Base-by-base conservation (phyloP, 164 flowering plant genomes). In the Euptelea pleiosperma region DNA sequence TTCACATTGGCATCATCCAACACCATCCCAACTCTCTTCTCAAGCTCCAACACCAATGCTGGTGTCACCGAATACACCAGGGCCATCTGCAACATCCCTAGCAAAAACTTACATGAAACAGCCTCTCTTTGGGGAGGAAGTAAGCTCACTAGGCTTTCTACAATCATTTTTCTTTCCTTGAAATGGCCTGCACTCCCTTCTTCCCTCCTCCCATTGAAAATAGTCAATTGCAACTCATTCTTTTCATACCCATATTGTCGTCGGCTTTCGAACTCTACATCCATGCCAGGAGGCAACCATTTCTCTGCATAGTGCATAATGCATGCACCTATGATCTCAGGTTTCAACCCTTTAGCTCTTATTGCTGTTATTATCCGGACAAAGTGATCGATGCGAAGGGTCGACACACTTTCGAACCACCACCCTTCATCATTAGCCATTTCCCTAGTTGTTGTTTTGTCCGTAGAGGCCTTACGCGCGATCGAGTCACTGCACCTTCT, bases 401-500 rank as follows among this genome's bases (percentile, higher is more conserved):
- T 71, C 4, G 81, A 63, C 36, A 83, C 70, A 56, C 79, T 85
- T 0, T 80, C 70, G 25, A 86, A 77, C 96, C 89, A 83, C 90
- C 87, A 80, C 12, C 58, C 62, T 48, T 68, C 73, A 24, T 69
- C 74, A 41, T 39, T 63, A 15, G 26, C 64, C 4, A 18, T 7
- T 8, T 70, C 75, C 48, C 58, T 69, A 5, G 62, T 51, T 11
- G 52, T 51, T 7, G 71, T 43, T 49, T 46, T 66, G 28, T 74
- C 77, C 52, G 42, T 61, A 12, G 68, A 71, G 34, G 72, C 80
- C 64, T 83, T 85, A 74, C 79, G 74, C 22, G 92, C 81, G 22
- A 85, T 78, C 9, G 96, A 83, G 49, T 91, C 87, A 52, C 90
- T 67, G 71, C 98, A 91, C 69, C 92, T 75, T 64, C 96, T 35